Base-by-base conservation (phyloP, 768 basidiomycete species). In the Boletus rubroflammeus region DNA sequence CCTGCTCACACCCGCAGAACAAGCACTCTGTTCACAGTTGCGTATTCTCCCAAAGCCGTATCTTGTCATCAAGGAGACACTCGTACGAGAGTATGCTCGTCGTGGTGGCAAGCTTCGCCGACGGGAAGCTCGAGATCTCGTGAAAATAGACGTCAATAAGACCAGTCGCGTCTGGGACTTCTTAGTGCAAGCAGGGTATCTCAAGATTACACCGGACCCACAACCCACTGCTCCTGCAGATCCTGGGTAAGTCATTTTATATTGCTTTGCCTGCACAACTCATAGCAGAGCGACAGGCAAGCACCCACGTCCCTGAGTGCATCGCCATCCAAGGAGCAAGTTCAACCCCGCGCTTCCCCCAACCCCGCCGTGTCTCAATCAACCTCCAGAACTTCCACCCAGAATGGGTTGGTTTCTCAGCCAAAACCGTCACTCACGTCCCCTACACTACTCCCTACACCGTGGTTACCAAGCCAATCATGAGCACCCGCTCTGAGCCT, bases 11-110 rank as follows among this genome's bases (percentile, higher is more conserved):
- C 80, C 85, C 11, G 85, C 84, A 28, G 96, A 99, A 72, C 92
- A 94, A 69, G 76, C 80, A 0, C 83, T 98, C 21, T 98, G 97
- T 68, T 90, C 93, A 3, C 80, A 83, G 51, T 79, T 98, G 29
- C 88, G 94, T 6, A 93, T 99, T 54, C 79, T 97, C 19, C 96
- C 97, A 0, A 92, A 93, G 65, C 93, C 97, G 1, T 99, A 97
- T 69, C 84, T 99, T 48, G 84, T 90, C 56, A 90, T 98, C 74
- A 99, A 99, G 69, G 93, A 97, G 71, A 92, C 89, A 5, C 82
- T 97, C 39, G 86, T 99, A 29, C 83, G 93, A 31, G 96, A 98
- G 75, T 97, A 93, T 62, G 92, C 91, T 1, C 80, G 93, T 26
- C 78, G 93, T 51, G 88, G 90, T 21, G 95, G 95, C 11, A 89